Conservation (phyloP, 345 rosid species). For the Boechera stricta region DNA sequence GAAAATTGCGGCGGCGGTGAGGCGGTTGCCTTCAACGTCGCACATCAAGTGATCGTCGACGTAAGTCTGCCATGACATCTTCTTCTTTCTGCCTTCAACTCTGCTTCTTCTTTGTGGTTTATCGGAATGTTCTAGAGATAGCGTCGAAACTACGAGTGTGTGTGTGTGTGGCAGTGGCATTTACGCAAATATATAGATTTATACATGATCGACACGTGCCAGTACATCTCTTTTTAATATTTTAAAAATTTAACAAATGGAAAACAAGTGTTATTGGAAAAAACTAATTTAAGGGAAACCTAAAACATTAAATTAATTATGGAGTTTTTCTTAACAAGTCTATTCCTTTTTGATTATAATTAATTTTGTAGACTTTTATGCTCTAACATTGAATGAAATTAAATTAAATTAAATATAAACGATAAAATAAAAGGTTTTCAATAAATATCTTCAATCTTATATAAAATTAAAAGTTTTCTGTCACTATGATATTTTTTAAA, state of each 20-base stretch:
- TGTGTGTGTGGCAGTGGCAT: constrained; percentile 28
- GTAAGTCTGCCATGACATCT: constrained; percentile 94
- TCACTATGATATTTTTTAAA: not conserved
- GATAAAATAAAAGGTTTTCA: no score
- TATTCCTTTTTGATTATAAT: not conserved
- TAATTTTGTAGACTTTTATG: not conserved
- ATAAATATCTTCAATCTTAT: not conserved
- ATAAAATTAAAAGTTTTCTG: not conserved
- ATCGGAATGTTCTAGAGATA: constrained; percentile 36
- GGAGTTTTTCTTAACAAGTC: not conserved
- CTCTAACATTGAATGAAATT: not conserved
- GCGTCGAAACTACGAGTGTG: constrained; percentile 34
- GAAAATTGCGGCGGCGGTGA: constrained; percentile 74
- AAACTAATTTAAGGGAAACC: no score
- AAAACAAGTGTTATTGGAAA: no score
- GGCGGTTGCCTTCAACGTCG: constrained; percentile 71
- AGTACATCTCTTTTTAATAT: not conserved
- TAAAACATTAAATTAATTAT: not conserved
- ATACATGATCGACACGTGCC: constrained; percentile 7
- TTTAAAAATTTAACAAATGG: no score
- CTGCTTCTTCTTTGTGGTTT: constrained; percentile 28
- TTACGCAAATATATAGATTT: constrained; percentile 8
- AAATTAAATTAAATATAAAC: not conserved
- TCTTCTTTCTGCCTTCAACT: constrained; percentile 13
- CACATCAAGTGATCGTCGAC: constrained; percentile 92